Evolutionary conservation across 2,329 filamentous ascomycete species (phyloP).

Genomic region (Ceratocystis diversiconidia): DNA sequence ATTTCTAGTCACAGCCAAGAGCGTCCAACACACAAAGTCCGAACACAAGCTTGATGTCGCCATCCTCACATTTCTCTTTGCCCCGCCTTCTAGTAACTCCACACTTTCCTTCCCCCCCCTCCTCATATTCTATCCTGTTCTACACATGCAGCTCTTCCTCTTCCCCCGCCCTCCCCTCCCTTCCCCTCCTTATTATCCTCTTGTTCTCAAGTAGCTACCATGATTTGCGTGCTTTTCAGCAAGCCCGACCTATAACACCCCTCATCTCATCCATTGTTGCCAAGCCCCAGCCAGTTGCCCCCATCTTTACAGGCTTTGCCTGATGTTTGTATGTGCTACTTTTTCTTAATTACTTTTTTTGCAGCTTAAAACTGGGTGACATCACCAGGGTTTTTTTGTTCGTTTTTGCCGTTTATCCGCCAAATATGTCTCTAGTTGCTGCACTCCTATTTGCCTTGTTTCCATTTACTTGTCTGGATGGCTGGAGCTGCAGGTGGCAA

Average conservation of each 20-base stretch:
- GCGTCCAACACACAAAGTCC: not conserved
- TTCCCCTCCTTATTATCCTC: not conserved
- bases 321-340: no score
- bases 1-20: not conserved
- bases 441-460: not conserved
- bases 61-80: not conserved
- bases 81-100: not conserved
- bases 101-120: not conserved
- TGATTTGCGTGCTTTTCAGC: not conserved
- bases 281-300: not conserved
- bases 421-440: not conserved
- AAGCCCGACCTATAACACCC: no score
- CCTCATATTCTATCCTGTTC: not conserved
- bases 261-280: not conserved
- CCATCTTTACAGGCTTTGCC: no score
- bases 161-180: not conserved
- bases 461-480: not conserved
- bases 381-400: not conserved
- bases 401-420: not conserved
- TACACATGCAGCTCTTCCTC: not conserved
- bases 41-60: not conserved
- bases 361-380: not conserved
- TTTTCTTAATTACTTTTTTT: not conserved
- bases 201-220: not conserved
- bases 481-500: not conserved